Base-by-base conservation (phyloP, 352 stramenopile genomes). In the Globisporangium canariense region DNA sequence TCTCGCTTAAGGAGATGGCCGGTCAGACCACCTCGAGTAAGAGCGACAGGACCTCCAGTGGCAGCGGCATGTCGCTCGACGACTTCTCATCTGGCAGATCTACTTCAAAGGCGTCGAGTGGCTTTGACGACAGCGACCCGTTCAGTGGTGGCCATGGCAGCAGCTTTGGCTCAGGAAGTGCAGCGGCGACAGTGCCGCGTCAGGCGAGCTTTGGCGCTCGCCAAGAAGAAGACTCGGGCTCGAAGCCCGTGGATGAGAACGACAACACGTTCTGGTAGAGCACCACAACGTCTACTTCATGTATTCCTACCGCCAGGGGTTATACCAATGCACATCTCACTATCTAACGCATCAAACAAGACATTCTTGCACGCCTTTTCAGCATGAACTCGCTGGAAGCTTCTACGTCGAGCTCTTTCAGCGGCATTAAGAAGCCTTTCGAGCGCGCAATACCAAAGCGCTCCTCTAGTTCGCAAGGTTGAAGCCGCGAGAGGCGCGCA, bases 1-100 rank as follows among this genome's bases (percentile, higher is more conserved):
- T 89, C 51, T 89, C 80, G 7, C 75, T 89, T 45, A 89, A 88
- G 69, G 80, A 74, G n/a, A 59, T 89, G 51, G 73, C 62, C 5
- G 72, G 68, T 34, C 50, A 61, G 36, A 34, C 46, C 8, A 28
- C 25, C 25, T 47, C 47, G 13, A 14, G 41, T n/a, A 56, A 46
- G 43, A 20, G 22, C 43, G 43, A 49, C 16, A 40, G 40, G n/a
- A 13, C 30, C 14, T 38, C 30, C 32, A 20, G n/a, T 28, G 25
- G 25, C 25, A 28, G 25, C 13, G n/a, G 45, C 13, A 65, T 73
- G 11, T 80, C 75, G 14, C 56, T 89, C 25, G 79, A 89, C 36
- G 79, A 86, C 53, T 89, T 89, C 58, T 76, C 70, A 5, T 69
- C 74, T 41, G 75, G 71, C 13, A 74, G 75, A 36, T 57, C 53